These are phyloP conservation scores for Camellia granthamiana DNA, from an alignment of 148 eudicot species.

Conservation along the genomic window DNA sequence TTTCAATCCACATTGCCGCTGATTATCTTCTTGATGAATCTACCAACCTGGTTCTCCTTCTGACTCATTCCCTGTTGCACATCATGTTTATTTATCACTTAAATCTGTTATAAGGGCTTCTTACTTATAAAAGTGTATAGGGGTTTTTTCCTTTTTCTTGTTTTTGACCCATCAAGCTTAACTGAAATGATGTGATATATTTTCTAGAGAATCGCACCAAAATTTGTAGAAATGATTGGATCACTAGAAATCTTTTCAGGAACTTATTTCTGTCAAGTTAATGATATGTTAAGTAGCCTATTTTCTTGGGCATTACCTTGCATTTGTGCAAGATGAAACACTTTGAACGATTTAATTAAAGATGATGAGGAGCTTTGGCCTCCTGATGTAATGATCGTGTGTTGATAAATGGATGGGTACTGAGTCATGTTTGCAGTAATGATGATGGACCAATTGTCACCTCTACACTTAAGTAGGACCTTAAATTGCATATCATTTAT, in stretches of 20 bases:
- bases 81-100: not conserved
- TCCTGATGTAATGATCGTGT: not conserved
- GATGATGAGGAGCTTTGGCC: not conserved
- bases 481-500: not conserved
- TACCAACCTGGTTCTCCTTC: conserved; percentile 47
- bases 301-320: not conserved
- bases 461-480: not conserved
- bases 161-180: not conserved
- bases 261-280: not conserved
- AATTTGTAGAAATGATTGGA: not conserved
- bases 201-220: not conserved
- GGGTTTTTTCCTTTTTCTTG: too few species aligned
- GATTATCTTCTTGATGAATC: conserved; percentile 89
- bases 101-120: too few species aligned
- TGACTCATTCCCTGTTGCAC: not conserved
- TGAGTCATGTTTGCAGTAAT: too few species aligned
- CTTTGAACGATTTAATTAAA: not conserved
- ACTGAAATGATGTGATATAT: not conserved
- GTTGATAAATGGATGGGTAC: not conserved
- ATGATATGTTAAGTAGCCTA: not conserved
- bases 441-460: not conserved
- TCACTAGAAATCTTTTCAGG: not conserved
- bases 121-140: too few species aligned
- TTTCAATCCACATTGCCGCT: conserved; percentile 84
- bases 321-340: not conserved